These are phyloP conservation scores for Coniochaeta ligniaria DNA, from an alignment of 2,329 filamentous ascomycete genomes.

Conservation along the genomic window DNA sequence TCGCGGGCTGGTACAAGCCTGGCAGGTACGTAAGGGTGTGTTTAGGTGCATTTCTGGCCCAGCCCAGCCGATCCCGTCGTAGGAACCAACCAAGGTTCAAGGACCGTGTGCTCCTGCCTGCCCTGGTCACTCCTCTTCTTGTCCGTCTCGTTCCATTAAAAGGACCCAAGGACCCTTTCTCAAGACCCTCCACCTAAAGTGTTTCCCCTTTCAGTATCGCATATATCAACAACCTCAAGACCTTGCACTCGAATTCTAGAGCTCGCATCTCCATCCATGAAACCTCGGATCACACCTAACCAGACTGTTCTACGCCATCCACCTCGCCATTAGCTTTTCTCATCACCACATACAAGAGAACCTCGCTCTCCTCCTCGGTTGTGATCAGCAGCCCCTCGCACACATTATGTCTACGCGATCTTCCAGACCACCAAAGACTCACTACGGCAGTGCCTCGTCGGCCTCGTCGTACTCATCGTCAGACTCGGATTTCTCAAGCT, in stretches of 20 bases:
- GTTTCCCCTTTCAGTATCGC: neutral
- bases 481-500: conserved; percentile 33
- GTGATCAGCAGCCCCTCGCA: neutral
- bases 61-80: neutral
- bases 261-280: neutral
- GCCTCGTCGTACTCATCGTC: conserved; percentile 27
- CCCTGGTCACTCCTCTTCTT: neutral
- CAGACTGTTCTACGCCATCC: neutral
- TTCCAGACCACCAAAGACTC: conserved; percentile 25
- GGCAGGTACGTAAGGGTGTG: neutral
- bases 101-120: neutral
- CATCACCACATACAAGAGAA: neutral
- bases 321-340: neutral
- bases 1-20: neutral
- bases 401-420: conserved; percentile 20
- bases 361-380: neutral
- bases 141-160: neutral
- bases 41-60: neutral
- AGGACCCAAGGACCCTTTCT: too few relatives aligned
- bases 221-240: neutral
- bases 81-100: neutral
- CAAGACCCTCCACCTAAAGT: neutral
- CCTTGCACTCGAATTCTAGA: neutral
- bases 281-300: neutral
- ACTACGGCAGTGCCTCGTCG: conserved; percentile 31